Base-by-base conservation (phyloP, 2,329 filamentous ascomycete genomes). In the Delphinella strobiligena region DNA sequence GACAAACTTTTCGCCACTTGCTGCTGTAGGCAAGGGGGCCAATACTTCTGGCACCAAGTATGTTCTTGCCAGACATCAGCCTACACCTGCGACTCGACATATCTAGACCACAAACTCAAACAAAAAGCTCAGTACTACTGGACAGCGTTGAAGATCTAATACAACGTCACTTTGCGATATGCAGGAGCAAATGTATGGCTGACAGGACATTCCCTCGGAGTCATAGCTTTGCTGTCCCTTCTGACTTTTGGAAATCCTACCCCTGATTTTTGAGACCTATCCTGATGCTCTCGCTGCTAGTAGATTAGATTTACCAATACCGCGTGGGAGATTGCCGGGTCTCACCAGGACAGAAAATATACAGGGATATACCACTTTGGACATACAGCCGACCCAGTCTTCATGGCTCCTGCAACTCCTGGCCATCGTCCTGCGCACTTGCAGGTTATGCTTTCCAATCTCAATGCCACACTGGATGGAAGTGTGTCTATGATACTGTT, bases 1-100 rank as follows among this genome's bases (percentile, higher is more conserved):
- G 88, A 95, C 61, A 95, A 95, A 55, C 68, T 95, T 12, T 93
- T 91, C 61, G 94, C 94, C 64, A 91, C 87, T 57, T 95, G 88
- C 62, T 95, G 88, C 60, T 95, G 88, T 61, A 88, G 78, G 3
- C 85, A 93, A 61, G 86, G 89, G 51, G 86, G 86, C 1, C 84
- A 86, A 47, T 87, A 82, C 65, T 77, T 87, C 9, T 93, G 85
- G 79, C 77, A 82, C 41, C 81, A 93, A 57, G 86, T 93, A 37
- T 95, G 88, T 60, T 81, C 93, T 58, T 95, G 88, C 56, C 83
- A 86, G 43, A 82, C 81, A 2, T 74, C 77, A n/a, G 84, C 85
- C 1, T 94, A 85, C 54, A 78, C 79, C 10, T 94, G 87, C 66
- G 93, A 94, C 64, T 79, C 85, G 50, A 93, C 86, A 1, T 95